Percentiles rank a stretch among this genome's conserved stretches.
Conservation (phyloP, 768 basidiomycete genomes). For the Symmetrospora coprosmae region DNA sequence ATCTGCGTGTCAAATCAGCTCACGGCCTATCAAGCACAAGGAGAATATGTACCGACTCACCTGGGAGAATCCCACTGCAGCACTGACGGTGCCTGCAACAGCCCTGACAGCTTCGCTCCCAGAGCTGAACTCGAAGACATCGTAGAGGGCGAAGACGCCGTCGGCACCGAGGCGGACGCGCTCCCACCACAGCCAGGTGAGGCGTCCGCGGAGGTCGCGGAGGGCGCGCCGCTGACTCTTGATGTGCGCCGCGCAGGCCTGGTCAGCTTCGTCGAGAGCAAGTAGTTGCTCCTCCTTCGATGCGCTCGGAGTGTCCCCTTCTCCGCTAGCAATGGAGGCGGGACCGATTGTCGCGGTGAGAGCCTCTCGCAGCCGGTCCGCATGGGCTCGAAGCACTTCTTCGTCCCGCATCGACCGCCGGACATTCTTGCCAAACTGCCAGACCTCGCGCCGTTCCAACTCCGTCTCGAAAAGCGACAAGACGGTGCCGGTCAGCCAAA, state of each 20-base stretch:
- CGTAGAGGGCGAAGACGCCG: conserved; percentile 7
- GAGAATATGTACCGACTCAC: neutral
- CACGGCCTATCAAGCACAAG: neutral
- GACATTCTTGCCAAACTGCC: conserved; percentile 3
- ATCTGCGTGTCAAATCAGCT: neutral
- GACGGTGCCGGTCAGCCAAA: conserved; percentile 7
- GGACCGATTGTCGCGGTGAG: too few relatives aligned
- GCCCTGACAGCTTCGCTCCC: conserved; percentile 18
- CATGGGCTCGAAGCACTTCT: too few relatives aligned
- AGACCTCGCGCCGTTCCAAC: conserved; percentile 15
- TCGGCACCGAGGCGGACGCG: conserved; percentile 8
- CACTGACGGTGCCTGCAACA: conserved; percentile 6
- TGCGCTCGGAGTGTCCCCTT: too few relatives aligned
- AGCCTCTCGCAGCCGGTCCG: too few relatives aligned
- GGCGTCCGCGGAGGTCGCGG: conserved; percentile 3
- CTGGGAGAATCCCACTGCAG: conserved; percentile 13
- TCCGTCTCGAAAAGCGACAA: neutral
- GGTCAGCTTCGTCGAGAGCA: too few relatives aligned
- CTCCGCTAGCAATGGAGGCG: too few relatives aligned
- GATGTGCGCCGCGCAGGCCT: too few relatives aligned
- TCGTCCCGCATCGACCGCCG: conserved; percentile 15
- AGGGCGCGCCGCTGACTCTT: neutral
- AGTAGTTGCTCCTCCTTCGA: too few relatives aligned
- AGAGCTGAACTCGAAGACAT: neutral
- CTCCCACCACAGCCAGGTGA: conserved; percentile 21